These are phyloP conservation scores for Cystobasidium pallidum DNA, from an alignment of 1,284 basidiomycete species.

Conservation along the genomic window DNA sequence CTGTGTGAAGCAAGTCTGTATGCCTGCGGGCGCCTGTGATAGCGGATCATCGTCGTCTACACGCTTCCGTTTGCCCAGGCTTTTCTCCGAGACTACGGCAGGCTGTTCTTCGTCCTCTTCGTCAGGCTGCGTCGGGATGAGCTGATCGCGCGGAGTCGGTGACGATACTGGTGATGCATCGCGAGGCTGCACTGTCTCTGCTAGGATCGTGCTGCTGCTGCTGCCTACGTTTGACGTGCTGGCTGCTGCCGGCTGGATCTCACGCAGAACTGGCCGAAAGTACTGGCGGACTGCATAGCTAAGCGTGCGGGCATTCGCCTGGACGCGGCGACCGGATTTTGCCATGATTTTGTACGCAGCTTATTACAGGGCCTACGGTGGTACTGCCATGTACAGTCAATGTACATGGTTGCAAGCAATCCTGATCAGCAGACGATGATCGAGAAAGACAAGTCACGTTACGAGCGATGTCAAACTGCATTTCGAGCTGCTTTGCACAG, in stretches of 20 bases:
- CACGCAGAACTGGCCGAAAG: slow-evolving; percentile 27
- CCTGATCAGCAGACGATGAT: background rate
- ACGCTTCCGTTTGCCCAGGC: slow-evolving; percentile 39
- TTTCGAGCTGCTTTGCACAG: background rate
- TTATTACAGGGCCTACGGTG: too few species aligned
- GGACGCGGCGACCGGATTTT: slow-evolving; percentile 22
- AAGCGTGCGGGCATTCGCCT: slow-evolving; percentile 38
- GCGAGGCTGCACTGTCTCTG: background rate
- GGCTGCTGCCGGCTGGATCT: slow-evolving; percentile 18
- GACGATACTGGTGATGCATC: background rate
- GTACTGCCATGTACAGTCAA: too few species aligned
- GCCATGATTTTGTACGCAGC: background rate
- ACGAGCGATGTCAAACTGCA: too few species aligned
- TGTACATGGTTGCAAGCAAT: too few species aligned
- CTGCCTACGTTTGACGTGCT: background rate
- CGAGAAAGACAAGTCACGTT: slow-evolving; percentile 21
- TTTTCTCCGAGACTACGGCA: slow-evolving; percentile 22
- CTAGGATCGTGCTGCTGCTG: background rate
- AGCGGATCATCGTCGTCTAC: slow-evolving; percentile 14
- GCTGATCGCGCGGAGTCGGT: slow-evolving; percentile 17
- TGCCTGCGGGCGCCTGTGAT: background rate
- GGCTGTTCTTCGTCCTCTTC: too few species aligned
- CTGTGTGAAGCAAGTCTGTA: slow-evolving; percentile 16
- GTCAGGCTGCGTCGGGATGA: slow-evolving; percentile 37
- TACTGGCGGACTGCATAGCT: slow-evolving; percentile 22